phyloP scores from a whole-genome alignment of 306 rosid species.

The Phaseolus lunatus region DNA sequence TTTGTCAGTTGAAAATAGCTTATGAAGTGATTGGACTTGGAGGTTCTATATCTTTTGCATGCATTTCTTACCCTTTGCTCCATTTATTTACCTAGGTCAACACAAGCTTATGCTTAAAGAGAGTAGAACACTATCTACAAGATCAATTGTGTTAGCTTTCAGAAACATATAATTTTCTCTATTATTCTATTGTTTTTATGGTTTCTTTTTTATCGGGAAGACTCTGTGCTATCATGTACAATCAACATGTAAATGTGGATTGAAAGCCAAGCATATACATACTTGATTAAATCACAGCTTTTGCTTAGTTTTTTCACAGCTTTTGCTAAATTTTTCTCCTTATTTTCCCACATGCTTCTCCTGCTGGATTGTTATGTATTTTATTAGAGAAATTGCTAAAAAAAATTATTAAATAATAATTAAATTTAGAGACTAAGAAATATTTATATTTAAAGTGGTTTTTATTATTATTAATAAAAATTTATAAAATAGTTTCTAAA shows the following conservation, averaged over 20 bases:
- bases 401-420: too few relatives aligned
- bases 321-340: too few relatives aligned
- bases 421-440: too few relatives aligned
- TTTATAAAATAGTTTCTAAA: too few relatives aligned
- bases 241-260: slow-evolving; percentile 1
- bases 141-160: not conserved
- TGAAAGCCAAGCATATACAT: not conserved
- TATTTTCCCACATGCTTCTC: too few relatives aligned
- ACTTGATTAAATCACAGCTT: too few relatives aligned
- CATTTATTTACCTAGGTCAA: not conserved
- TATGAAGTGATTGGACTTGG: not conserved
- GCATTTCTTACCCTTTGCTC: not conserved
- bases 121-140: not conserved
- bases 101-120: not conserved
- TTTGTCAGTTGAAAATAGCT: not conserved
- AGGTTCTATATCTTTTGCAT: not conserved
- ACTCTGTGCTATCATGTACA: not conserved
- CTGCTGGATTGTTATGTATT: too few relatives aligned
- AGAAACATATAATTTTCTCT: not conserved
- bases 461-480: too few relatives aligned
- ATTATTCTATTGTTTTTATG: not conserved
- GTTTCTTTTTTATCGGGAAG: too few relatives aligned
- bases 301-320: too few relatives aligned
- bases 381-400: too few relatives aligned
- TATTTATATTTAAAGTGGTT: too few relatives aligned